Conservation (phyloP, 2,329 filamentous ascomycete species). For the Penicillium paneum region DNA sequence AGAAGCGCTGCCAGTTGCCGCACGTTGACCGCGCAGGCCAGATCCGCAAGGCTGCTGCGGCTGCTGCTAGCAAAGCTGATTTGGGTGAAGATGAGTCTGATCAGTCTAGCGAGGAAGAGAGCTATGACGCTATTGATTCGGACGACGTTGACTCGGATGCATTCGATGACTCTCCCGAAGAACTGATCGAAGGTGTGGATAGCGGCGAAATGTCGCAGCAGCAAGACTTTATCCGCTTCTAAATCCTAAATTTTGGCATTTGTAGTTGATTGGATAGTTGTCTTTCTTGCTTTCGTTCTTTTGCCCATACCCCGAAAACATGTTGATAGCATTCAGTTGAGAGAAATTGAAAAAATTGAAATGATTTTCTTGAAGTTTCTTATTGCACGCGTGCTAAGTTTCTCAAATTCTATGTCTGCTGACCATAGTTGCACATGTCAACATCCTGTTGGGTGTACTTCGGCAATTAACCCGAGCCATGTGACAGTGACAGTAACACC, state of each 20-base stretch:
- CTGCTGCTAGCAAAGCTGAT: slow-evolving; percentile 42
- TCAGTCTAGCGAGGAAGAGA: slow-evolving; percentile 73
- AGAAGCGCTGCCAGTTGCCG: slow-evolving; percentile 75
- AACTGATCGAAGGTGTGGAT: slow-evolving; percentile 37
- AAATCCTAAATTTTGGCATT: slow-evolving; percentile 7
- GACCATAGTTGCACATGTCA: neutral
- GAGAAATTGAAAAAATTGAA: neutral
- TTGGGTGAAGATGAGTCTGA: slow-evolving; percentile 60
- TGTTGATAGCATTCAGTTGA: slow-evolving; percentile 2
- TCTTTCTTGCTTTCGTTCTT: neutral
- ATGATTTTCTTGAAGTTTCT: neutral
- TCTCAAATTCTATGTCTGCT: neutral
- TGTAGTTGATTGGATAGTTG: slow-evolving; percentile 11
- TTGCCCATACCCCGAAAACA: slow-evolving; percentile 13
- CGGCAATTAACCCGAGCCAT: neutral
- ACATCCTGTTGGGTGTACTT: neutral
- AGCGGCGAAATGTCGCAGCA: slow-evolving; percentile 51
- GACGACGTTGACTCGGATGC: slow-evolving; percentile 70
- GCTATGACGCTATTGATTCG: slow-evolving; percentile 61
- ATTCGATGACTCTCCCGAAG: slow-evolving; percentile 43
- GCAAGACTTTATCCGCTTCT: slow-evolving; percentile 54
- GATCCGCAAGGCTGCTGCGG: slow-evolving; percentile 55
- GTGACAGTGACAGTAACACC: neutral
- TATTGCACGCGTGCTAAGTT: neutral
- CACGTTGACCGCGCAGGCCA: slow-evolving; percentile 87